phyloP scores from a whole-genome alignment of 106 monocot species.

The Allium sativum region DNA sequence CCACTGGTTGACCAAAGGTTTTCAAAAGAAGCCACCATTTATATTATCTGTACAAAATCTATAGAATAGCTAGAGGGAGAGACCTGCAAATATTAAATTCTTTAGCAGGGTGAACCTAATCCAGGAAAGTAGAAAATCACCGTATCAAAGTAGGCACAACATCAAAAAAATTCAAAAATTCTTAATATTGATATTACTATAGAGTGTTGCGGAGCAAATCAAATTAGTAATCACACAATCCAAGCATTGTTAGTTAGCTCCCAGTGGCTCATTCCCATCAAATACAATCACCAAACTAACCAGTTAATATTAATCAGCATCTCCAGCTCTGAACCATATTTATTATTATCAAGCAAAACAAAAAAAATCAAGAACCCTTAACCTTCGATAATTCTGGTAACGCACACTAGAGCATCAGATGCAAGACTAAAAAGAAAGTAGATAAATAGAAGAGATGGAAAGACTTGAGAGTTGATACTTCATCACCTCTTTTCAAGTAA shows the following conservation, averaged over 20 bases:
- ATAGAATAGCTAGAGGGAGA: conserved; percentile 11
- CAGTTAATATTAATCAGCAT: background rate
- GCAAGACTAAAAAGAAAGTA: conserved; percentile 4
- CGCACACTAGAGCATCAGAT: conserved; percentile 35
- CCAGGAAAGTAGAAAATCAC: conserved; percentile 15
- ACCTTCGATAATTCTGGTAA: conserved; percentile 30
- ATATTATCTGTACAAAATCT: background rate
- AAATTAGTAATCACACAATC: conserved; percentile 30
- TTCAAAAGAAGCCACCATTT: conserved; percentile 9
- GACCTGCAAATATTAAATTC: conserved; percentile 26
- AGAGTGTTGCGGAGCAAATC: conserved; percentile 24
- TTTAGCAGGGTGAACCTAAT: conserved; percentile 12
- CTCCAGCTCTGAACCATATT: conserved; percentile 1
- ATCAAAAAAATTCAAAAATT: conserved; percentile 13
- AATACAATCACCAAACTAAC: conserved; percentile 17
- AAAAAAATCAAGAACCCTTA: conserved; percentile 19
- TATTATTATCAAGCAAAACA: conserved; percentile 21
- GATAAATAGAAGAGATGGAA: background rate
- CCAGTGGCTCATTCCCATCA: conserved; percentile 20
- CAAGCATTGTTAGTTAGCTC: conserved; percentile 28
- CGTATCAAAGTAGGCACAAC: conserved; percentile 22
- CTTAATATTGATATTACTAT: no score
- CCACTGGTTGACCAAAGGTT: conserved; percentile 6
- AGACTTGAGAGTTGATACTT: background rate
- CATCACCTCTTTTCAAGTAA: background rate